Conservation (phyloP, 345 rosid genomes). For the Dipteronia sinensis region DNA sequence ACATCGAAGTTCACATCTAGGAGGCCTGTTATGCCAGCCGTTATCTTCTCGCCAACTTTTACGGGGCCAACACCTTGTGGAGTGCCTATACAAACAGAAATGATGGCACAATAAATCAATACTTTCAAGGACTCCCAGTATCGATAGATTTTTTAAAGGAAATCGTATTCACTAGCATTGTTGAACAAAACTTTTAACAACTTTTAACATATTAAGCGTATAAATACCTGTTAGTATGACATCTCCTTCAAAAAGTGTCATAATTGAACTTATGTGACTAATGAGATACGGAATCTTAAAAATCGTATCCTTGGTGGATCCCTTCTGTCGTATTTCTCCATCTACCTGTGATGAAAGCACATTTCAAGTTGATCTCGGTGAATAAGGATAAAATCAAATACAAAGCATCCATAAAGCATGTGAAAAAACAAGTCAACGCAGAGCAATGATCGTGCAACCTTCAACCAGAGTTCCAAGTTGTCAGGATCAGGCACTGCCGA, state of each 20-base stretch:
- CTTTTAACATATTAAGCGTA: neutral
- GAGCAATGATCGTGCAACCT: conserved; percentile 42
- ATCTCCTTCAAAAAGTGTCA: conserved; percentile 92
- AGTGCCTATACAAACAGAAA: conserved; percentile 59
- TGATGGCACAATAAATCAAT: conserved; percentile 11
- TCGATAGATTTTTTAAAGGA: neutral
- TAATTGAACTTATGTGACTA: conserved; percentile 85
- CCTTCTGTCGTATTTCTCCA: conserved; percentile 74
- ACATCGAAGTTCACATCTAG: conserved; percentile 61
- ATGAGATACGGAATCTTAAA: conserved; percentile 81
- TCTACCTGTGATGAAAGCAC: conserved; percentile 54
- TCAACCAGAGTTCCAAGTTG: conserved; percentile 88
- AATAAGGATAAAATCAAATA: neutral
- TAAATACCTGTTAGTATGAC: conserved; percentile 78
- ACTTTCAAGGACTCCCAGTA: neutral
- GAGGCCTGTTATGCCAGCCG: conserved; percentile 83
- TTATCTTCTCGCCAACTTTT: conserved; percentile 78
- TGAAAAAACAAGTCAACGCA: neutral
- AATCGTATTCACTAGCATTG: neutral
- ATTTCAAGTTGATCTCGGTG: conserved; percentile 8
- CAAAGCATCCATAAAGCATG: neutral
- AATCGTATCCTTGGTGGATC: conserved; percentile 87
- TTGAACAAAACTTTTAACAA: neutral
- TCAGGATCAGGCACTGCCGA: conserved; percentile 68
- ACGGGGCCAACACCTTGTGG: conserved; percentile 94